Evolutionary conservation across 2,329 filamentous ascomycete genomes (phyloP).

Genomic region (Pezicula neosporulosa): DNA sequence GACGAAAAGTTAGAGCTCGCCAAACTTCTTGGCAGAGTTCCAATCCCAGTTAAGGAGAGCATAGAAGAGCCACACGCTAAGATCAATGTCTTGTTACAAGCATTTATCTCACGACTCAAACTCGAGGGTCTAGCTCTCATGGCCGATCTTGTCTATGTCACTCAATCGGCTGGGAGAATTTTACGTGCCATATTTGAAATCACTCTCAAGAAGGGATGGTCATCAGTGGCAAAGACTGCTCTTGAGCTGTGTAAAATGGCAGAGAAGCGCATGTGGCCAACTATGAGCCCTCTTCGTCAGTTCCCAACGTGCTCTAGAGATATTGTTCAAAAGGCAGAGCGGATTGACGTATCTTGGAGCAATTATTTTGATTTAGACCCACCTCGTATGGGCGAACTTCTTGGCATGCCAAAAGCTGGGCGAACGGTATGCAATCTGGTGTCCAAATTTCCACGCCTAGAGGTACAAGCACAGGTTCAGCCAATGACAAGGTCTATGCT

Average conservation of each 20-base stretch:
- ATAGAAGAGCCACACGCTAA: slow-evolving; percentile 97
- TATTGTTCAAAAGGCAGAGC: slow-evolving; percentile 86
- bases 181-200: slow-evolving; percentile 96
- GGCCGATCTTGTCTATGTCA: slow-evolving; percentile 98
- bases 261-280: slow-evolving; percentile 99
- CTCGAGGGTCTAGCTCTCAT: slow-evolving; percentile 92
- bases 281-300: slow-evolving; percentile 92
- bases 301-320: slow-evolving; percentile 81
- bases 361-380: slow-evolving; percentile 96
- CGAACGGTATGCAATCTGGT: slow-evolving; percentile 82
- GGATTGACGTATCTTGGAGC: slow-evolving; percentile 89
- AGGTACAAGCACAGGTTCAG: slow-evolving; percentile 90
- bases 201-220: slow-evolving; percentile 94
- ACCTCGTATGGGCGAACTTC: slow-evolving; percentile 90
- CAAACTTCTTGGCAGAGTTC: slow-evolving; percentile 84
- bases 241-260: slow-evolving; percentile 98
- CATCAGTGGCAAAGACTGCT: slow-evolving; percentile 86
- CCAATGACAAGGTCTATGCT: slow-evolving; percentile 94
- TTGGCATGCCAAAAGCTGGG: slow-evolving; percentile 86
- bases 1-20: slow-evolving; percentile 96
- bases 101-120: slow-evolving; percentile 92
- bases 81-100: slow-evolving; percentile 95
- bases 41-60: slow-evolving; percentile 95
- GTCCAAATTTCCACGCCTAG: slow-evolving; percentile 87
- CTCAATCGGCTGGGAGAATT: slow-evolving; percentile 95